A percentile compares a stretch with the other conserved stretches of the same genome.
Evolutionary conservation across 768 basidiomycete genomes (phyloP).

Genomic region (Grammothele lineata): DNA sequence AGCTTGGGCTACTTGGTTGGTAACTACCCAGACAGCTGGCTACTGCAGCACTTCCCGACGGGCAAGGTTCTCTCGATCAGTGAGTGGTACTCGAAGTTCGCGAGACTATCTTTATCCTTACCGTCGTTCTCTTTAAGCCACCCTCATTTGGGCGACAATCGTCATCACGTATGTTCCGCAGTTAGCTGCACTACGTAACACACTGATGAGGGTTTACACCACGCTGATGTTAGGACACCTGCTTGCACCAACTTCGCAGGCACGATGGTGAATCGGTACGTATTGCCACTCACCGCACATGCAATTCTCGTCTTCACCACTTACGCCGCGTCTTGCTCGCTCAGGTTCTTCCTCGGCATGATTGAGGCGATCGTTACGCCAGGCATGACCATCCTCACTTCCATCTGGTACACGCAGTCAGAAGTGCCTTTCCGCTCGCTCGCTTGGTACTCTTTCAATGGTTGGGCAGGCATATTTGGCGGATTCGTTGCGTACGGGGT

Average conservation of each 20-base stretch:
- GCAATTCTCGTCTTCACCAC: not conserved
- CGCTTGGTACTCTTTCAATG: conserved; percentile 20
- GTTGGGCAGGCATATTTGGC: conserved; percentile 18
- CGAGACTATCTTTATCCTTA: too few relatives aligned
- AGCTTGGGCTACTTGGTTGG: conserved; percentile 28
- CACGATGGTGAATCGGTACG: conserved; percentile 12
- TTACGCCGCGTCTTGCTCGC: too few relatives aligned
- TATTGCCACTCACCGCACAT: too few relatives aligned
- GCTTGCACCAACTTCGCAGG: conserved; percentile 13
- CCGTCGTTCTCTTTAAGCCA: conserved; percentile 5
- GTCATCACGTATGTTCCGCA: conserved; percentile 19
- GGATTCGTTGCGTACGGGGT: conserved; percentile 16
- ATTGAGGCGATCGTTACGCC: conserved; percentile 18
- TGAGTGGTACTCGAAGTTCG: conserved; percentile 2
- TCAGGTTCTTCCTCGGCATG: conserved; percentile 16
- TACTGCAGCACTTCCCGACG: conserved; percentile 24
- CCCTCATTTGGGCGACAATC: conserved; percentile 31
- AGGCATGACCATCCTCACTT: conserved; percentile 13
- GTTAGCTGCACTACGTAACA: too few relatives aligned
- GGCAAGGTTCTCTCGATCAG: conserved; percentile 17
- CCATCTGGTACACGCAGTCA: conserved; percentile 16
- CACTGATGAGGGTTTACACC: not conserved
- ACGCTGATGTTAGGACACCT: conserved; percentile 3
- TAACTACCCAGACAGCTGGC: conserved; percentile 26
- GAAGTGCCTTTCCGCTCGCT: conserved; percentile 17